Base-by-base conservation (phyloP, 2,329 filamentous ascomycete species). In the Colletotrichum chrysophilum region DNA sequence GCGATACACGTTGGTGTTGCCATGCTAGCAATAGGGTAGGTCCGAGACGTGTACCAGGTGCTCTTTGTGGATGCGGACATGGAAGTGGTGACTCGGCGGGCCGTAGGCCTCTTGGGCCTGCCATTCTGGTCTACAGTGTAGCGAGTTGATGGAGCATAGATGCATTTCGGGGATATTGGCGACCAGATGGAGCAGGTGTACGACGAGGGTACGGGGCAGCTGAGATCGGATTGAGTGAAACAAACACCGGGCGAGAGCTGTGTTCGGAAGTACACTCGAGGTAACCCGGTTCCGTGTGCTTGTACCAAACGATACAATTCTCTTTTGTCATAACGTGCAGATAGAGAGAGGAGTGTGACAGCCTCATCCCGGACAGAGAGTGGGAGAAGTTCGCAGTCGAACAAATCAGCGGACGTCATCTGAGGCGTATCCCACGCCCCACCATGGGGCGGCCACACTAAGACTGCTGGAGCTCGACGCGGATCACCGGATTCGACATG, bases 251-350 rank as follows among this genome's bases (percentile, higher is more conserved):
- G 28, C 30, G 7, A 10, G 8, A 30, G 30, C 58, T 69, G 65
- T 14, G n/a, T 32, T 32, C 48, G 56, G 65, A 71, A 76, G 73
- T 70, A 77, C 43, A 52, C 18, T 24, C 4, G 18, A 72, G 32
- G 74, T 76, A 76, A 4, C 66, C 66, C 18, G 48, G 52, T 34
- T 56, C 60, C 52, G 66, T 55, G 66, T 48, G 32, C 61, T 61
- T 75, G 70, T 72, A 66, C 71, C 66, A 7, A 16, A 70, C 71
- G 24, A 62, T 66, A 65, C 70, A 28, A 72, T 67, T 76, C 60
- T 38, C 64, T 76, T 76, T 77, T 74, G 76, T 77, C 76, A 77
- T 70, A 77, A 77, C 74, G 68, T 77, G 76, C 76, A 77, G 74
- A 66, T 70, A 65, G 38, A 66, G 26, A 56, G 74, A 74, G 67